Evolutionary conservation across 371 early-diverging fungal species (phyloP), one percentile per base, ranked within the genome.

Genomic region (Mucor plumbeus): DNA sequence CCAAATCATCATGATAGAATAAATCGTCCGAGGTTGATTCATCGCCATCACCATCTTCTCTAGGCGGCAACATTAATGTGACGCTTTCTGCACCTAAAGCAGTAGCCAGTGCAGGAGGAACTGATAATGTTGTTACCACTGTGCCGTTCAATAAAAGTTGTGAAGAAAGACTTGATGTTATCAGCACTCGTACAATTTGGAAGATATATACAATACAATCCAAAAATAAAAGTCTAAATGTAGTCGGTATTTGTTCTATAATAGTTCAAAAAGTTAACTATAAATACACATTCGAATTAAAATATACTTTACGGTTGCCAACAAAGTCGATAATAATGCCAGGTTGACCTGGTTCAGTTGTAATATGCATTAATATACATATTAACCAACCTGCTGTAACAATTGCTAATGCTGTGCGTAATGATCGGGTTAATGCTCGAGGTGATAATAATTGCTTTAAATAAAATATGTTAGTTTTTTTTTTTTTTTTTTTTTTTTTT

Each of bases 281-380:
- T 7, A 10, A 47, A 8, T 8, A 19, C 26, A 3, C 26, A 26
- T 26, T 26, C 26, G n/a, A 26, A 26, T 26, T 26, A 26, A 26
- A 26, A 26, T 26, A 21, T 17, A 21, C 48, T 70, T 69, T 78
- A 79, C 82, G 73, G 43, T 79, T 79, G 33, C 80, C 82, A 35
- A 82, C 66, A 59, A 82, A 82, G 62, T 82, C 82, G 61, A 82
- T 76, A n/a, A 82, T 72, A 21, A 82, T 71, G 11, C 82, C 80
- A 17, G 80, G 75, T 50, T 77, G 71, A 0, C 76, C 82, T 11
- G 78, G 79, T 35, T 79, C 80, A 11, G 71, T 67, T 6, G 73
- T 64, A 6, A 72, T 54, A 63, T 82, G 82, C 33, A 79, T 36
- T 8, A 82, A 55, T 19, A 79, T 33, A 54, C 79, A 75, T 13